Base-by-base conservation (phyloP, 768 basidiomycete genomes). In the Boletus insuetus region DNA sequence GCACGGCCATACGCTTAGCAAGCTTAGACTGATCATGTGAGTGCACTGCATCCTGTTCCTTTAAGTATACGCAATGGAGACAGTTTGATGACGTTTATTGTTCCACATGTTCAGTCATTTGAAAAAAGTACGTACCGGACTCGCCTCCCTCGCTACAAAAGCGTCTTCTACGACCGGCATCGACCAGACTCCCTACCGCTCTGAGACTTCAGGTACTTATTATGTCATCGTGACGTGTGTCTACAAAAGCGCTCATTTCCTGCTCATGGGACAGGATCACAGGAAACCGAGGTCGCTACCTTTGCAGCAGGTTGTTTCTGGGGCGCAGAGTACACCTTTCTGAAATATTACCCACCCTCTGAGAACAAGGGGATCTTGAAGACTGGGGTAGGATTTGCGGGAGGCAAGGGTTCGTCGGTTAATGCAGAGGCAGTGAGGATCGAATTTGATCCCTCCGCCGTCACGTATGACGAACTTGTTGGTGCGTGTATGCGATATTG, bases 281-380 rank as follows among this genome's bases (percentile, higher is more conserved):
- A 79, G 49, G 55, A 69, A 31, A 63, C 64, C 13, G 74, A 79
- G 59, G 58, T 78, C 46, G 80, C 80, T 6, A 81, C 73, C 2
- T 82, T 81, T 51, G 80, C 70, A 12, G 56, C 55, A 9, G 88
- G 90, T 19, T 91, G 90, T 65, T 92, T 92, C 72, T 91, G 90
- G 91, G 91, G 90, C n/a, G 85, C 87, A 20, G 87, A 93, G 61
- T 89, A 92, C 64, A 89, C 91, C 67, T 92, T 91, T 69, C 64
- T 89, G 50, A 88, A 89, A 72, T 79, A 90, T 61, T 91, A 83
- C 72, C 86, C 87, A 0, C 84, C 84, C 20, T 66, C 80, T 6
- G 72, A 87, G 67, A 80, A 82, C 66, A 90, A 87, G 71, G 89
- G 90, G 11, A 86, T 92, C 47, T 61, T 91, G 41, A 83, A 82